These are phyloP conservation scores for Toxoplasma gondii DNA, from an alignment of 169 alveolate species.

Conservation along the genomic window DNA sequence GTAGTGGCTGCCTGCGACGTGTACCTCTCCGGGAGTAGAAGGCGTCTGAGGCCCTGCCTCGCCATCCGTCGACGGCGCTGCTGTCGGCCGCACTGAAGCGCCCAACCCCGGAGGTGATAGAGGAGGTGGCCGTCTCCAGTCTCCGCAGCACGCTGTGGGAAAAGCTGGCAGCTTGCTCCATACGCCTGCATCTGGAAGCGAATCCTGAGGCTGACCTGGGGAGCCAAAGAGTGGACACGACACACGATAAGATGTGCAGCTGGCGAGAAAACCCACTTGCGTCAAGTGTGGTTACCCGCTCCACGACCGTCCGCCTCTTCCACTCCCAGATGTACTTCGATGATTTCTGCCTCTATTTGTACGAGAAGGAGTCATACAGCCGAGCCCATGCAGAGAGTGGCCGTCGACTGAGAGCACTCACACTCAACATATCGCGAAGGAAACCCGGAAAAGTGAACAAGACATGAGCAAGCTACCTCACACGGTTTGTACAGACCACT, in stretches of 20 bases:
- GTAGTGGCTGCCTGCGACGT: neutral
- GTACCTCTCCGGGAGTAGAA: neutral
- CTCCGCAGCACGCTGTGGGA: neutral
- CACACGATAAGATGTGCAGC: neutral
- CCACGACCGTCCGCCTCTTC: too few species aligned
- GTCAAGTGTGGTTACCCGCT: too few species aligned
- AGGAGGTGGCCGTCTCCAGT: neutral
- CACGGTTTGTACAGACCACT: too few species aligned
- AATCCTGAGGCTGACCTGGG: neutral
- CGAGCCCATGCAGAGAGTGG: too few species aligned
- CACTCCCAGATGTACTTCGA: too few species aligned
- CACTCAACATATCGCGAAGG: too few species aligned
- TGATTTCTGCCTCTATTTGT: too few species aligned
- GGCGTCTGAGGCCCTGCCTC: neutral
- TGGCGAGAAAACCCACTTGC: too few species aligned
- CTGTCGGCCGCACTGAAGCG: neutral
- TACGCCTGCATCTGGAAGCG: neutral
- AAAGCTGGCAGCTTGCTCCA: neutral
- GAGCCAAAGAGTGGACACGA: neutral
- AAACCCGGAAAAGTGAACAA: too few species aligned
- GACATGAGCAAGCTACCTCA: too few species aligned
- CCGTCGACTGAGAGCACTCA: too few species aligned
- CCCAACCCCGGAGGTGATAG: neutral
- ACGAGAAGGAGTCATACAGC: too few species aligned
- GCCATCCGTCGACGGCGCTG: neutral